phyloP scores from a whole-genome alignment of 1,284 basidiomycete species.

The Moniliophthora roreri region DNA sequence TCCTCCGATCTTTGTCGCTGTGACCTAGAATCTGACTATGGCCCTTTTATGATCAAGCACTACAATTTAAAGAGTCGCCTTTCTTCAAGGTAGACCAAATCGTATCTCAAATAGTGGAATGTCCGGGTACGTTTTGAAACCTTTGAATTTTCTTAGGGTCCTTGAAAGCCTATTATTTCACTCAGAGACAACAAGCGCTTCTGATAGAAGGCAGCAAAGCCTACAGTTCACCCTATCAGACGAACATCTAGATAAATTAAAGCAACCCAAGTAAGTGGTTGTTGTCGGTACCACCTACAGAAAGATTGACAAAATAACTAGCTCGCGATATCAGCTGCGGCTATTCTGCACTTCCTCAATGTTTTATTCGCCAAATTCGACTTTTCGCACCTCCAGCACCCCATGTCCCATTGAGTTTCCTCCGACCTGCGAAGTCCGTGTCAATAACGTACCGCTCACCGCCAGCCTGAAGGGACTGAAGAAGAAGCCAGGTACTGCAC shows the following conservation, averaged over 20 bases:
- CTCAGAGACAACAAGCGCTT: slow-evolving; percentile 73
- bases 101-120: slow-evolving; percentile 65
- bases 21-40: background rate
- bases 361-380: slow-evolving; percentile 60
- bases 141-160: background rate
- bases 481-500: slow-evolving; percentile 95
- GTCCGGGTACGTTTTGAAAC: slow-evolving; percentile 59
- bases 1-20: background rate
- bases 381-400: slow-evolving; percentile 49
- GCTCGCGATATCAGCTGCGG: slow-evolving; percentile 77
- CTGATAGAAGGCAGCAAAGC: slow-evolving; percentile 68
- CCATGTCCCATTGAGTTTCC: slow-evolving; percentile 89
- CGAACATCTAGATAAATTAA: slow-evolving; percentile 66
- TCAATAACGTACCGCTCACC: slow-evolving; percentile 70
- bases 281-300: background rate
- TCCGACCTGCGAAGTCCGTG: slow-evolving; percentile 85
- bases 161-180: slow-evolving; percentile 6
- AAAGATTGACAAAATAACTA: slow-evolving; percentile 28
- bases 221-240: slow-evolving; percentile 61
- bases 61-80: slow-evolving; percentile 79
- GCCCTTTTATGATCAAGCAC: slow-evolving; percentile 38
- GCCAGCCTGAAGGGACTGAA: slow-evolving; percentile 91
- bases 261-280: slow-evolving; percentile 43
- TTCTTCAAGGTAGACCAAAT: slow-evolving; percentile 71
- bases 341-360: slow-evolving; percentile 91